phyloP scores from a whole-genome alignment of 169 alveolate species.

The Plasmodium gonderi region DNA sequence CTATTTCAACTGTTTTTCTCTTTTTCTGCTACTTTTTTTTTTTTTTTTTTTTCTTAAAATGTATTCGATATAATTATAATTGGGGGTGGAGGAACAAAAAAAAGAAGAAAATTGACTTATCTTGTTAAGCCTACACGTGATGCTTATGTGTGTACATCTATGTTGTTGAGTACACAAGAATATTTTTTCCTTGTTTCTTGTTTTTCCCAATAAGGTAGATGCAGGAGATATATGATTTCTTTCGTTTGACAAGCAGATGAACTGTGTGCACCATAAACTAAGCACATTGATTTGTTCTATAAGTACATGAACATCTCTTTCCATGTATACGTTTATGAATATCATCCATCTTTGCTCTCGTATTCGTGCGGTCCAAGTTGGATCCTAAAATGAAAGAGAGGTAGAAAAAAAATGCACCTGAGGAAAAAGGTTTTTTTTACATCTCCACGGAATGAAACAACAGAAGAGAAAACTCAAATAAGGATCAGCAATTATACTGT shows the following conservation, averaged over 20 bases:
- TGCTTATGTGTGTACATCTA: neutral
- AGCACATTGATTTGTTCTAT: too few relatives aligned
- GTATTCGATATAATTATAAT: neutral
- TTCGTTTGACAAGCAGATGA: too few relatives aligned
- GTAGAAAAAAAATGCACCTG: neutral
- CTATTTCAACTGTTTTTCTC: too few relatives aligned
- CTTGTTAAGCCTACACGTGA: neutral
- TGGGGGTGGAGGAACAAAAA: neutral
- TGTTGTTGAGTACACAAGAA: neutral
- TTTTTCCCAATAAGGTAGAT: too few relatives aligned
- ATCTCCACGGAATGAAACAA: neutral
- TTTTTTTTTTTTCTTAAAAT: neutral
- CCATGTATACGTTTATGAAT: neutral
- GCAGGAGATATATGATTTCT: too few relatives aligned
- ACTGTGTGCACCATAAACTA: too few relatives aligned
- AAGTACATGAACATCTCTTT: too few relatives aligned
- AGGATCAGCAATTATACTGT: neutral
- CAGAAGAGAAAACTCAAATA: neutral
- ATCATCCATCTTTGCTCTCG: neutral
- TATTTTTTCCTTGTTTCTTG: too few relatives aligned
- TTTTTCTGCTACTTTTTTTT: neutral
- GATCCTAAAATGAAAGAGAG: neutral
- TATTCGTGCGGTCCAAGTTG: neutral
- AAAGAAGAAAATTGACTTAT: neutral
- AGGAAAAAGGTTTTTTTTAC: neutral